Evolutionary conservation across 495 filamentous ascomycete genomes (phyloP).

Genomic region (Penicillium malachiteum): DNA sequence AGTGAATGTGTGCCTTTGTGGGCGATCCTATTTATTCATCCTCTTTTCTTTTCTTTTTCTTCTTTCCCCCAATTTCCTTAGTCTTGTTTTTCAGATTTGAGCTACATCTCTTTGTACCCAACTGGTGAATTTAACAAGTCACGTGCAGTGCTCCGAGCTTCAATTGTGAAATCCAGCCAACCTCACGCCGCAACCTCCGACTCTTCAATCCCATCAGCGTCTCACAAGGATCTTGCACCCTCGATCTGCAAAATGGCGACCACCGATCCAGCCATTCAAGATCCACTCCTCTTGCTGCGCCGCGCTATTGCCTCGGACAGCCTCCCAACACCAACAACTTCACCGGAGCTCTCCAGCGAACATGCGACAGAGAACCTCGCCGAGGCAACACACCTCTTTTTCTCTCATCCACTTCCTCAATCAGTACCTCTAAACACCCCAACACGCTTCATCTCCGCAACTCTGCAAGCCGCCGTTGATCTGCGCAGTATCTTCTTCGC

Average conservation of each 20-base stretch:
- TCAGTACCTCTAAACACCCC: conserved; percentile 70
- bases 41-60: too few species aligned
- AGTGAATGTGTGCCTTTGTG: too few species aligned
- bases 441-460: conserved; percentile 78
- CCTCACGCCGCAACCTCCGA: conserved; percentile 10
- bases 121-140: neutral
- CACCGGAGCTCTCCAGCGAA: conserved; percentile 53
- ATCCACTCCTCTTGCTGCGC: conserved; percentile 77
- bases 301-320: conserved; percentile 68
- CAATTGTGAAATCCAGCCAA: conserved; percentile 11
- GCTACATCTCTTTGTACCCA: neutral
- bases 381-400: conserved; percentile 78
- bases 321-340: conserved; percentile 67
- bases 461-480: conserved; percentile 66
- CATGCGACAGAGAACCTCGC: conserved; percentile 59
- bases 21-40: too few species aligned
- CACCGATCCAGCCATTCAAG: conserved; percentile 46
- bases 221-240: conserved; percentile 12
- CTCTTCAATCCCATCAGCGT: conserved; percentile 10
- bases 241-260: conserved; percentile 24
- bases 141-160: conserved; percentile 3
- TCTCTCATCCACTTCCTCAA: conserved; percentile 60
- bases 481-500: conserved; percentile 93
- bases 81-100: too few species aligned
- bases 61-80: too few species aligned